Base-by-base conservation (phyloP, 257 asterid genomes). In the Lycium ferocissimum region DNA sequence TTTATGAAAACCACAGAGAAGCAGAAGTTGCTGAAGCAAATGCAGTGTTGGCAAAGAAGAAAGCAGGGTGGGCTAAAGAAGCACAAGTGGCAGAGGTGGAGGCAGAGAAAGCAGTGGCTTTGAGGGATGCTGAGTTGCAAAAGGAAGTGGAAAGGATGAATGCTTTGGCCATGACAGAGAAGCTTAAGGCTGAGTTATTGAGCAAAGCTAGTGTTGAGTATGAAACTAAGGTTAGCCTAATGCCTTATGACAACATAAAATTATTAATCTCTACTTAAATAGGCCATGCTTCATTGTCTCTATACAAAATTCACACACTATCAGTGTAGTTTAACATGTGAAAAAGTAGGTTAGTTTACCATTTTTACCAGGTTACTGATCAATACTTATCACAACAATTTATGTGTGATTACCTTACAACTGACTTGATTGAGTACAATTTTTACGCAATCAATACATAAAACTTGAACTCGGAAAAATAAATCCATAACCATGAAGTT, bases 21-120 rank as follows among this genome's bases (percentile, higher is more conserved):
- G 95, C 97, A 0, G 92, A 92, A 86, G 95, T 92, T 82, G 95
- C 95, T 0, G 87, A 92, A 86, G 93, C 94, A 0, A 92, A 93
- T 15, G 86, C 97, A 0, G 88, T 85, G 35, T 83, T 93, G 18
- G 92, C 94, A 0, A 93, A 88, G 85, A 91, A 93, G 91, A 93
- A 93, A 89, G 95, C 95, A 0, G 91, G 90, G 6, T 93, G 94
- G 97, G 88, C 94, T 6, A 87, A 80, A 85, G 92, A 88, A 89
- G 92, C 93, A 9, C 84, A 90, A 70, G 89, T 91, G 66, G 95
- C 95, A 0, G 91, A 89, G 89, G 97, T 92, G 65, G 93, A 92
- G 91, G 90, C 97, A 1, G 51, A 15, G 9, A 93, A 93, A 85
- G 94, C 92, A 0, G 95, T 93, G 85, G 94, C 93, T 0, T 83